phyloP scores from a whole-genome alignment of 768 basidiomycete species.

The Amanita brunnescens region DNA sequence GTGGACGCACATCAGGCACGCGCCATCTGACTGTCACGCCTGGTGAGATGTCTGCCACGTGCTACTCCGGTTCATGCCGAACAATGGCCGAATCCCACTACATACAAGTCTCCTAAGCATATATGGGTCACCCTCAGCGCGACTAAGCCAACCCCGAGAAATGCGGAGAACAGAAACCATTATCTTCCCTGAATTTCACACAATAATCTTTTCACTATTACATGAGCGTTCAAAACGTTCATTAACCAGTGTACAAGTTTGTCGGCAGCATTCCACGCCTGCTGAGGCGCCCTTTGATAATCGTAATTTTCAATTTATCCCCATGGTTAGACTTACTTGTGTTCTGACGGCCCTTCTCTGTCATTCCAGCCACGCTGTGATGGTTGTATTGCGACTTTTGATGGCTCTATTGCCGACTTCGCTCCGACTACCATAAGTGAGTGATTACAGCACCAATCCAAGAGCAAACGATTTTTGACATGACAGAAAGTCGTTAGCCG shows the following conservation, averaged over 20 bases:
- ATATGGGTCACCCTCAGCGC: not conserved
- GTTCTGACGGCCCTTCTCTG: not conserved
- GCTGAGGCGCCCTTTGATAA: not conserved
- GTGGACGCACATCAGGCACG: too few relatives aligned
- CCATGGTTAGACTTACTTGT: not conserved
- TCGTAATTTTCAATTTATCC: not conserved
- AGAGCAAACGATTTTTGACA: too few relatives aligned
- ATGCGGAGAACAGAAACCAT: not conserved
- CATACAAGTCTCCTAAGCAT: too few relatives aligned
- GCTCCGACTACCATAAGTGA: not conserved
- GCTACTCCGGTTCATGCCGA: too few relatives aligned
- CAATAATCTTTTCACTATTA: not conserved
- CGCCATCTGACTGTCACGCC: too few relatives aligned
- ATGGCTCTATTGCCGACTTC: not conserved
- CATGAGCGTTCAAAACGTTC: not conserved
- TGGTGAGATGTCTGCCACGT: too few relatives aligned
- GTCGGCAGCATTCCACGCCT: not conserved
- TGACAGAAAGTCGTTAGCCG: too few relatives aligned
- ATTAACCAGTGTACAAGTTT: not conserved
- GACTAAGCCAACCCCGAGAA: not conserved
- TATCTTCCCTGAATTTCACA: not conserved
- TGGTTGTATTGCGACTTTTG: not conserved
- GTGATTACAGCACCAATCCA: too few relatives aligned
- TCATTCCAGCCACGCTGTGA: not conserved
- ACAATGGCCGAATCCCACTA: too few relatives aligned